These are phyloP conservation scores for Diplocarpon mali DNA, from an alignment of 2,329 filamentous ascomycete species.

Conservation along the genomic window DNA sequence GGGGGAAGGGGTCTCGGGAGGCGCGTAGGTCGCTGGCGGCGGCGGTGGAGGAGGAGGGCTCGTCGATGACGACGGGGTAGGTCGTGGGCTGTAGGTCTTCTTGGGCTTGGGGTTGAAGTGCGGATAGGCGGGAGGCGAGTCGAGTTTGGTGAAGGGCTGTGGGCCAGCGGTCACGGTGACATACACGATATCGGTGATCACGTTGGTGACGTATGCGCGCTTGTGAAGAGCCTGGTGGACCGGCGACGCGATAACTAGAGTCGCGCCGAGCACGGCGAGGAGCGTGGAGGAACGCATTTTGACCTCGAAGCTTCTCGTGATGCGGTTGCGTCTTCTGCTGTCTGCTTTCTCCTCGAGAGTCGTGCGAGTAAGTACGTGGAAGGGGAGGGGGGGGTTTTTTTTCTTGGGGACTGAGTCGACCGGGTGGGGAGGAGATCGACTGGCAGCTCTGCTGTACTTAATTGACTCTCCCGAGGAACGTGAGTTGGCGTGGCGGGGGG, in stretches of 20 bases:
- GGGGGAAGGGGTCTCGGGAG: too few species aligned
- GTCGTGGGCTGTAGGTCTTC: too few species aligned
- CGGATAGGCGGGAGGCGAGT: not conserved
- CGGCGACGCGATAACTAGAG: constrained; percentile 28
- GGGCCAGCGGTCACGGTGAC: constrained; percentile 30
- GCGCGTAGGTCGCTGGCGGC: too few species aligned
- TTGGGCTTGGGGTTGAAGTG: not conserved
- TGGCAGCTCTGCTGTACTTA: constrained; percentile 26
- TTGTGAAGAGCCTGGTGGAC: constrained; percentile 26
- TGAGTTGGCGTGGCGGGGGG: not conserved
- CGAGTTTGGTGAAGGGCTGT: not conserved
- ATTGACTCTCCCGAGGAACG: constrained; percentile 21
- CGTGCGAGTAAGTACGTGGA: not conserved
- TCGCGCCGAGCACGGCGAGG: constrained; percentile 27
- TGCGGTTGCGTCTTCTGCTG: not conserved
- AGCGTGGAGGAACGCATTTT: constrained; percentile 33
- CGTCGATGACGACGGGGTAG: too few species aligned
- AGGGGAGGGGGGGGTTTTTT: too few species aligned
- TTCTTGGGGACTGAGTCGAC: not conserved
- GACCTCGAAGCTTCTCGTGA: constrained; percentile 8
- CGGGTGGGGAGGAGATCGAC: constrained; percentile 4
- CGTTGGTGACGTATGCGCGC: constrained; percentile 18
- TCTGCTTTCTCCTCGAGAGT: constrained; percentile 21
- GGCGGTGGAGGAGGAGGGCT: too few species aligned
- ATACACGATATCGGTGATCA: constrained; percentile 27